These are phyloP conservation scores for Sisymbrium irio DNA, from an alignment of 345 rosid genomes.

Conservation along the genomic window DNA sequence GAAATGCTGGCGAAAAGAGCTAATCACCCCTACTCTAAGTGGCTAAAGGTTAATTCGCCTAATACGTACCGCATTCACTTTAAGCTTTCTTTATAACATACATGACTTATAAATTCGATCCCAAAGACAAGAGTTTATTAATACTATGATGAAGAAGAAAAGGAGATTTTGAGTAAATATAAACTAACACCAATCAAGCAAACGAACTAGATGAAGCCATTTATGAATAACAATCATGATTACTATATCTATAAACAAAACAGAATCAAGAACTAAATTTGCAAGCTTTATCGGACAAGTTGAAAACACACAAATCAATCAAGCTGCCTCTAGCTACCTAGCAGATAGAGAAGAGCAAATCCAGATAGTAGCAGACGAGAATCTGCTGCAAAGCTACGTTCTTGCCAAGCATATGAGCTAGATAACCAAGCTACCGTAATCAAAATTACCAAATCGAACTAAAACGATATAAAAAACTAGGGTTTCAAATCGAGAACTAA, in stretches of 20 bases:
- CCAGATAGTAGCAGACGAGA: conserved; percentile 12
- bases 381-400: neutral
- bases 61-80: neutral
- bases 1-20: neutral
- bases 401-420: conserved; percentile 6
- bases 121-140: neutral
- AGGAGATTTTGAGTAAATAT: conserved; percentile 2
- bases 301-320: conserved; percentile 13
- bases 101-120: conserved; percentile 1
- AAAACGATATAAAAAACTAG: neutral
- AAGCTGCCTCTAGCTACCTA: neutral
- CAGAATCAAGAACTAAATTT: conserved; percentile 4
- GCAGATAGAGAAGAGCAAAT: conserved; percentile 2
- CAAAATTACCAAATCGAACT: conserved; percentile 15
- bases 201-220: neutral
- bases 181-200: conserved; percentile 1
- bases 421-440: conserved; percentile 6
- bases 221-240: neutral
- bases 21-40: conserved; percentile 1
- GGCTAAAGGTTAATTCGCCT: neutral
- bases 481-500: conserved; percentile 34
- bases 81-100: neutral
- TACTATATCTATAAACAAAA: conserved; percentile 1
- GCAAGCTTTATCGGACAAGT: neutral
- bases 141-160: neutral